Base-by-base conservation (phyloP, 2,329 filamentous ascomycete genomes). In the Apiospora sp. region DNA sequence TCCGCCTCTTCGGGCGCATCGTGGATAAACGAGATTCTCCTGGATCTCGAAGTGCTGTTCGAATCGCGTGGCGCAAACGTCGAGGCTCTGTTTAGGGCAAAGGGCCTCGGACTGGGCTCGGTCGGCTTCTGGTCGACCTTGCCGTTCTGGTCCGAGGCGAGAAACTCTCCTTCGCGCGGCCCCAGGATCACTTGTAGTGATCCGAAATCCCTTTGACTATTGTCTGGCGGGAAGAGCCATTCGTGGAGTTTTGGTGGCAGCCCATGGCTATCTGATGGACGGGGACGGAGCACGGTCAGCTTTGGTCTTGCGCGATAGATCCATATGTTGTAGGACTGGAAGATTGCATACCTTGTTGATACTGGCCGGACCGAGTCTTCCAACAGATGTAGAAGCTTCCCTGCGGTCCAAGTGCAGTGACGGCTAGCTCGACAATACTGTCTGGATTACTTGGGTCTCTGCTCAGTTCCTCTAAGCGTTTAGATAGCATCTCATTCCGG, bases 321-420 rank as follows among this genome's bases (percentile, higher is more conserved):
- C n/a, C n/a, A n/a, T 8, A 24, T 5, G 16, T 67, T 14, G 43
- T 30, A 6, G 2, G 24, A 48, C 16, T 10, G 48, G n/a, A n/a
- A 19, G 13, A 13, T 27, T 41, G n/a, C 14, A 74, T 74, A 80
- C 79, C 75, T 72, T 81, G 79, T 61, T 71, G 77, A 49, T 78
- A 80, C 67, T 76, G 75, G 12, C 79, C 79, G 4, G 73, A 73
- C 16, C 72, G 73, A 4, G 78, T 80, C 73, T 79, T 81, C 79
- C 79, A 81, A 69, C 79, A 80, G 46, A 81, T 78, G 69, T 81
- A 81, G 67, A 79, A 79, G 37, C 77, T 74, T 41, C 79, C 79
- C 44, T 74, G 72, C 4, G 78, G 77, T 30, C 79, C 79, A 2
- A 81, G 75, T 48, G 79, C 79, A 1, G 79, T 81, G n/a, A 81